Evolutionary conservation across 2,329 filamentous ascomycete genomes (phyloP).

Genomic region (Neopestalotiopsis sp.): DNA sequence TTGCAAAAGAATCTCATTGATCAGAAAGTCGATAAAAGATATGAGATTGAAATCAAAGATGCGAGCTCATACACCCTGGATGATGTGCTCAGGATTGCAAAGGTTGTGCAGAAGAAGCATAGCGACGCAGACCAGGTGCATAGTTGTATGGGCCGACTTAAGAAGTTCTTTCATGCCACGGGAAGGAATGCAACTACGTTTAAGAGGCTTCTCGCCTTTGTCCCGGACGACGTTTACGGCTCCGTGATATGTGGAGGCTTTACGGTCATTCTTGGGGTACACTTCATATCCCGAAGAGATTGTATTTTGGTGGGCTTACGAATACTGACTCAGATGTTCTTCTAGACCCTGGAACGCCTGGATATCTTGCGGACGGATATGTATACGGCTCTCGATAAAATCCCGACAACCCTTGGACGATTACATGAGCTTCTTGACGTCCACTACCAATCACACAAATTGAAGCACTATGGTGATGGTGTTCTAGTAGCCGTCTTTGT

Average conservation of each 20-base stretch:
- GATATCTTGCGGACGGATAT: slow-evolving; percentile 23
- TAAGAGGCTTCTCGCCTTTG: slow-evolving; percentile 24
- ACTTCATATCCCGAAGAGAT: background rate
- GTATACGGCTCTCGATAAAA: slow-evolving; percentile 21
- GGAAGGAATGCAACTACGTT: slow-evolving; percentile 21
- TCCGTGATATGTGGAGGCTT: slow-evolving; percentile 27
- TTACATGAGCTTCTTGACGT: slow-evolving; percentile 22
- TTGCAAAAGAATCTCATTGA: slow-evolving; percentile 25
- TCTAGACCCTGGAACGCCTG: background rate
- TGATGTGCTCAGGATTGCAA: slow-evolving; percentile 24
- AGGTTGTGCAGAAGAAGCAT: slow-evolving; percentile 23
- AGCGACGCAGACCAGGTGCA: slow-evolving; percentile 19
- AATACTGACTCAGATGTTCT: background rate
- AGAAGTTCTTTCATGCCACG: slow-evolving; percentile 22
- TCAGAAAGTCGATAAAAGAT: slow-evolving; percentile 23
- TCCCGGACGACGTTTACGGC: slow-evolving; percentile 24
- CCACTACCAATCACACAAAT: slow-evolving; percentile 20
- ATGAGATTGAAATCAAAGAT: slow-evolving; percentile 23
- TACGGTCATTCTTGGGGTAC: slow-evolving; percentile 24
- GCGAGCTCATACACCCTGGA: slow-evolving; percentile 23
- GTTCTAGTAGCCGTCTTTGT: slow-evolving; percentile 25
- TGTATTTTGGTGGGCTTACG: background rate
- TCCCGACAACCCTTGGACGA: slow-evolving; percentile 20
- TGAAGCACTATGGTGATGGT: slow-evolving; percentile 21
- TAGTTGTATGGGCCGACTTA: slow-evolving; percentile 23